phyloP scores from a whole-genome alignment of 2,329 filamentous ascomycete genomes.

The Mariannaea elegans region DNA sequence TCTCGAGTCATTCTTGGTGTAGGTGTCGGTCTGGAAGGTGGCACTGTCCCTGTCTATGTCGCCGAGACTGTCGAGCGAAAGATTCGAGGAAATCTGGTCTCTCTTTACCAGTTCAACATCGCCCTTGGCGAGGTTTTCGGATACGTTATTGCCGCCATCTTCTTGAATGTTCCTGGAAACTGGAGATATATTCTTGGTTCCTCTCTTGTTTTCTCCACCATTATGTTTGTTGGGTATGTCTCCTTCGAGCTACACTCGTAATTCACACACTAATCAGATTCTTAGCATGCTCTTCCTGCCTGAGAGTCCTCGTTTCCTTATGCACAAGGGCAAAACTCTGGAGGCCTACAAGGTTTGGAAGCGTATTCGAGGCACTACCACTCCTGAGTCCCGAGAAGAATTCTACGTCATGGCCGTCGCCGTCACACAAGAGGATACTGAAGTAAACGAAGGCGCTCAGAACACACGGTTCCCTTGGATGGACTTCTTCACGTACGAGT shows the following conservation, averaged over 20 bases:
- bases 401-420: slow-evolving; percentile 77
- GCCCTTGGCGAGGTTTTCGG: slow-evolving; percentile 78
- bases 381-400: slow-evolving; percentile 69
- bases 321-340: slow-evolving; percentile 66
- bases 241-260: slow-evolving; percentile 57
- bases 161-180: slow-evolving; percentile 73
- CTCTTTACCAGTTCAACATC: slow-evolving; percentile 80
- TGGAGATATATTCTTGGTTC: slow-evolving; percentile 80
- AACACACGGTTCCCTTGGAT: slow-evolving; percentile 72
- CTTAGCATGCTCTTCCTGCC: slow-evolving; percentile 76
- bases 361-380: slow-evolving; percentile 70
- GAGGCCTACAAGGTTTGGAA: slow-evolving; percentile 73
- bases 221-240: slow-evolving; percentile 48
- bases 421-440: slow-evolving; percentile 64
- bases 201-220: slow-evolving; percentile 71
- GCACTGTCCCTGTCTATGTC: slow-evolving; percentile 79
- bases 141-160: slow-evolving; percentile 77
- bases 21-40: slow-evolving; percentile 77
- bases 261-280: neutral
- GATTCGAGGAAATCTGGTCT: slow-evolving; percentile 76
- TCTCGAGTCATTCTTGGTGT: slow-evolving; percentile 74
- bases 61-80: slow-evolving; percentile 75
- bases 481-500: slow-evolving; percentile 71
- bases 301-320: slow-evolving; percentile 73
- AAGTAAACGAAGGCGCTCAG: slow-evolving; percentile 58